Percentiles rank a stretch among this genome's conserved stretches.
phyloP scores from a whole-genome alignment of 228 moss, liverwort and hornwort genomes.

The Sphagnum magellanicum region DNA sequence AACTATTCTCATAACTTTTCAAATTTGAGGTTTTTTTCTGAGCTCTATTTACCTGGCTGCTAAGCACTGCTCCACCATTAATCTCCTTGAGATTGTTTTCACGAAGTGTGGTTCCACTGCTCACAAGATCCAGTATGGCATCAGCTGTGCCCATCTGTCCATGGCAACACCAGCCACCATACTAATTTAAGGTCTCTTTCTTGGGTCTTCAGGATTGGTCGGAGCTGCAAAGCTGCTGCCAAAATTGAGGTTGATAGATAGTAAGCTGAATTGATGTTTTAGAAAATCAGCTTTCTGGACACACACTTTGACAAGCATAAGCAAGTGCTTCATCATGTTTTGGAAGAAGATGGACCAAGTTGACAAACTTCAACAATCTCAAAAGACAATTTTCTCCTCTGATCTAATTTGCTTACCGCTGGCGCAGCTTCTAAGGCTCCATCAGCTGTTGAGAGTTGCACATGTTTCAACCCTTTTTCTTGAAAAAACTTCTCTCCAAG shows the following conservation, averaged over 20 bases:
- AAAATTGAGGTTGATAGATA: too few relatives aligned
- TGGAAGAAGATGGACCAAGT: too few relatives aligned
- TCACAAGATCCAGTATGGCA: constrained; percentile 93
- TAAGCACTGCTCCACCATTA: constrained; percentile 67
- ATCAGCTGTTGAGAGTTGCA: constrained; percentile 79
- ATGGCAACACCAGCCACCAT: background rate
- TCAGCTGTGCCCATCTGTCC: constrained; percentile 93
- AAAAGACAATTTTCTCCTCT: too few relatives aligned
- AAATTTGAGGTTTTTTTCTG: too few relatives aligned
- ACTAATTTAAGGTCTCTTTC: background rate
- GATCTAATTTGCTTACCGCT: constrained; percentile 39
- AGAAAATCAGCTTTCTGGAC: too few relatives aligned
- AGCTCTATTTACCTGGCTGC: constrained; percentile 46
- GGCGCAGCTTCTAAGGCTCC: constrained; percentile 99
- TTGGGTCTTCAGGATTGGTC: too few relatives aligned
- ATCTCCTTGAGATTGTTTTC: constrained; percentile 96
- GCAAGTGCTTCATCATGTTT: too few relatives aligned
- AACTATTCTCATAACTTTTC: too few relatives aligned
- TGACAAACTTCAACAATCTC: too few relatives aligned
- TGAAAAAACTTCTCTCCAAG: constrained; percentile 65
- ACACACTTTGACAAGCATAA: too few relatives aligned
- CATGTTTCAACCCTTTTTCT: constrained; percentile 77
- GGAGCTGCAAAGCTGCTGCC: too few relatives aligned
- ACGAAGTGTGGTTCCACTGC: constrained; percentile 89
- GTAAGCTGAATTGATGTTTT: too few relatives aligned